Percentiles rank a stretch among this genome's conserved stretches.
Conservation (phyloP, 1,284 basidiomycete genomes). For the Schizopora paradoxa region DNA sequence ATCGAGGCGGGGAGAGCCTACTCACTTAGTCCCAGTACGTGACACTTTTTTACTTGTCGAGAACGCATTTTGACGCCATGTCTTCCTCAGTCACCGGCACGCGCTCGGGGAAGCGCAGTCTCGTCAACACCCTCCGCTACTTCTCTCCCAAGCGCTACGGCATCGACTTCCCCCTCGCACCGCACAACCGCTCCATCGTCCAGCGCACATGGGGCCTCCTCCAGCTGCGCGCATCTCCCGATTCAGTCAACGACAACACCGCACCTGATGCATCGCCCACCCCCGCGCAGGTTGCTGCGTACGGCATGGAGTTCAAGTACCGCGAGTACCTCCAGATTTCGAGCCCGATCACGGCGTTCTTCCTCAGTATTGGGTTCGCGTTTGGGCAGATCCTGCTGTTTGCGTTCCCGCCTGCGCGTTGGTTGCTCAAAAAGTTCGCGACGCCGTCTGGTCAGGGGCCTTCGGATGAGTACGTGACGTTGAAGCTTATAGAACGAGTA, state of each 20-base stretch:
- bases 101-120: conserved; percentile 30
- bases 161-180: conserved; percentile 56
- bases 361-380: conserved; percentile 37
- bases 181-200: conserved; percentile 62
- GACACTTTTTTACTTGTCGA: conserved; percentile 18
- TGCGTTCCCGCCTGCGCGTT: conserved; percentile 41
- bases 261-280: conserved; percentile 16
- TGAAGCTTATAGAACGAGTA: neutral
- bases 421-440: conserved; percentile 44
- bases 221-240: conserved; percentile 30
- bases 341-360: conserved; percentile 37
- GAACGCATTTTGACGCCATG: too few species aligned
- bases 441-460: conserved; percentile 61
- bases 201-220: conserved; percentile 77
- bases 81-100: conserved; percentile 43
- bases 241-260: conserved; percentile 22
- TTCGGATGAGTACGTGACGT: conserved; percentile 45
- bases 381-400: conserved; percentile 32
- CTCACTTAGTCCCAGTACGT: conserved; percentile 53
- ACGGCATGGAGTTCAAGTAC: conserved; percentile 69
- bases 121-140: conserved; percentile 45
- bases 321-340: conserved; percentile 58
- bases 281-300: conserved; percentile 30
- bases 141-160: conserved; percentile 42
- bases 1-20: conserved; percentile 36